Percentiles rank a stretch among this genome's conserved stretches.
These are phyloP conservation scores for Sisymbrium altissimum DNA, from an alignment of 345 rosid species.

Conservation along the genomic window DNA sequence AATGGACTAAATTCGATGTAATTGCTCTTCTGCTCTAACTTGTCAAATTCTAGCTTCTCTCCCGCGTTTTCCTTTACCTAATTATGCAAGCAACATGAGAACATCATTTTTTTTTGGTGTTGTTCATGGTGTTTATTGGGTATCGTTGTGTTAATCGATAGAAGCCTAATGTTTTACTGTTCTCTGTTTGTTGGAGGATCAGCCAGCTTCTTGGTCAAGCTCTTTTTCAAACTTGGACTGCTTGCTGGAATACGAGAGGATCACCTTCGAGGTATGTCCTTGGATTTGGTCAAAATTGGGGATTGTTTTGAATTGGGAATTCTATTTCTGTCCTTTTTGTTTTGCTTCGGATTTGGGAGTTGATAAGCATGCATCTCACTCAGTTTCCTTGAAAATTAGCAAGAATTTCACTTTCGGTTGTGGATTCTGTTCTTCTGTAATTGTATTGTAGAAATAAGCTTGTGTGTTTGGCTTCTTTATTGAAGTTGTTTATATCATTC, in stretches of 20 bases:
- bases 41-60: conserved; percentile 21
- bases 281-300: background rate
- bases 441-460: background rate
- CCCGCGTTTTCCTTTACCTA: background rate
- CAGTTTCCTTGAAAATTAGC: background rate
- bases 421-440: background rate
- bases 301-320: background rate
- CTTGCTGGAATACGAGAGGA: conserved; percentile 70
- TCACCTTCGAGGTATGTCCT: conserved; percentile 53
- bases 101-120: background rate
- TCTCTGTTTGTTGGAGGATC: conserved; percentile 21
- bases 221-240: conserved; percentile 56
- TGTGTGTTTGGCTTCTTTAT: background rate
- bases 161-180: conserved; percentile 3
- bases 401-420: background rate
- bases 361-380: background rate
- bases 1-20: conserved; percentile 80
- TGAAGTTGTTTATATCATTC: background rate
- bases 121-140: background rate
- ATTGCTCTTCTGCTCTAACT: background rate
- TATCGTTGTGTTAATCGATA: background rate
- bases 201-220: conserved; percentile 50
- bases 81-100: conserved; percentile 1
- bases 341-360: background rate
- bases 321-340: background rate